phyloP scores from a whole-genome alignment of 345 rosid genomes.

The Geranium brycei region DNA sequence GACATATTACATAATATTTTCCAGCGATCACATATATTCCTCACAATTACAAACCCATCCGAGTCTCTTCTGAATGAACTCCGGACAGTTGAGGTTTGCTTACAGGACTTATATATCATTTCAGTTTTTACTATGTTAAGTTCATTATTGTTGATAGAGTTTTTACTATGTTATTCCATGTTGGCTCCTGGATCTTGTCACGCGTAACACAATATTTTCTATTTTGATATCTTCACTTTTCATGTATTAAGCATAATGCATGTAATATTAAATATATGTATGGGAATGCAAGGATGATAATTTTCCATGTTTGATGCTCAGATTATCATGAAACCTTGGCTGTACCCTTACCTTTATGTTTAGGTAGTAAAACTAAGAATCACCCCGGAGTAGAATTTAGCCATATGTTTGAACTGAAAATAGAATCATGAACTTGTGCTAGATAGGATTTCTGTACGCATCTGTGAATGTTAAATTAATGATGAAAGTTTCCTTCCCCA shows the following conservation, averaged over 20 bases:
- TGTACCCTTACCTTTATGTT: background rate
- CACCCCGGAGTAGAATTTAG: background rate
- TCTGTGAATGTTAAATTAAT: background rate
- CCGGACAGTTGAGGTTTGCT: constrained; percentile 88
- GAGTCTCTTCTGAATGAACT: constrained; percentile 89
- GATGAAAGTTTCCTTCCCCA: background rate
- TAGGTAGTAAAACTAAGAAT: background rate
- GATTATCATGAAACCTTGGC: background rate
- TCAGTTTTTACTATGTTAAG: no score
- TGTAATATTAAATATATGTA: no score
- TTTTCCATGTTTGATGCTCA: background rate
- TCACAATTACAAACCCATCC: constrained; percentile 78
- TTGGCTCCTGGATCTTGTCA: background rate
- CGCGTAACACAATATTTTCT: background rate
- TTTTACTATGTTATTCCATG: background rate
- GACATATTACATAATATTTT: constrained; percentile 10
- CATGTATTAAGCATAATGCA: no score
- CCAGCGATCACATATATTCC: constrained; percentile 71
- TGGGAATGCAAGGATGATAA: background rate
- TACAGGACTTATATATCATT: background rate
- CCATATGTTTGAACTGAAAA: background rate
- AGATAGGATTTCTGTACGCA: background rate
- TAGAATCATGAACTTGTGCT: background rate
- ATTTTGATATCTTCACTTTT: no score
- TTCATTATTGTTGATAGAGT: background rate